phyloP scores from a whole-genome alignment of 2,329 filamentous ascomycete species.

The Metarhizium album region DNA sequence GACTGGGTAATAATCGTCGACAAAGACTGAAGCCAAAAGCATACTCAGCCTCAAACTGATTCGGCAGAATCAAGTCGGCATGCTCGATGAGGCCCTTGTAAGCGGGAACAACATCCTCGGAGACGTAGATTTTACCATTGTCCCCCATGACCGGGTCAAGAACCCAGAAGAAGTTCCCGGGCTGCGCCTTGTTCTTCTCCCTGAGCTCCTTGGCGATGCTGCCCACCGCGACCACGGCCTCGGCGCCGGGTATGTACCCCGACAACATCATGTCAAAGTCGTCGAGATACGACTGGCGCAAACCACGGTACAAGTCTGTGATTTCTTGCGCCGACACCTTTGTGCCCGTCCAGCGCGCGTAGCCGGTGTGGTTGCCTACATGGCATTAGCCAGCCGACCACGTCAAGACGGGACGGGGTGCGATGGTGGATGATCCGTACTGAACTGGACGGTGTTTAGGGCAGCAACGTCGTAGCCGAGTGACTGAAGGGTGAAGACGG shows the following conservation, averaged over 20 bases:
- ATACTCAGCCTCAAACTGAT: slow-evolving; percentile 95
- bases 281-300: slow-evolving; percentile 73
- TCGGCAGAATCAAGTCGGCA: slow-evolving; percentile 87
- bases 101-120: slow-evolving; percentile 79
- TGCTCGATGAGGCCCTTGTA: slow-evolving; percentile 72
- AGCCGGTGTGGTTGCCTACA: slow-evolving; percentile 82
- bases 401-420: slow-evolving; percentile 2
- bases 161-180: slow-evolving; percentile 89
- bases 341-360: slow-evolving; percentile 78
- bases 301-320: slow-evolving; percentile 68
- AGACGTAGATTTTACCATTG: slow-evolving; percentile 83
- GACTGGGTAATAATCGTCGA: not conserved
- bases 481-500: slow-evolving; percentile 86
- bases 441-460: slow-evolving; percentile 95
- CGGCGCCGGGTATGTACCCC: slow-evolving; percentile 84
- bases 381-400: slow-evolving; percentile 3
- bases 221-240: slow-evolving; percentile 74
- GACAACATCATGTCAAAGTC: slow-evolving; percentile 92
- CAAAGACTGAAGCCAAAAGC: slow-evolving; percentile 17
- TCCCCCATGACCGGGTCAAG: slow-evolving; percentile 98
- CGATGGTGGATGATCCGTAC: slow-evolving; percentile 40
- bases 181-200: slow-evolving; percentile 46
- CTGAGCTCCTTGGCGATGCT: slow-evolving; percentile 73
- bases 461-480: slow-evolving; percentile 89
- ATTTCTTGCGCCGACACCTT: slow-evolving; percentile 76